Evolutionary conservation across 345 rosid genomes (phyloP).

Genomic region (Barbarea vulgaris): DNA sequence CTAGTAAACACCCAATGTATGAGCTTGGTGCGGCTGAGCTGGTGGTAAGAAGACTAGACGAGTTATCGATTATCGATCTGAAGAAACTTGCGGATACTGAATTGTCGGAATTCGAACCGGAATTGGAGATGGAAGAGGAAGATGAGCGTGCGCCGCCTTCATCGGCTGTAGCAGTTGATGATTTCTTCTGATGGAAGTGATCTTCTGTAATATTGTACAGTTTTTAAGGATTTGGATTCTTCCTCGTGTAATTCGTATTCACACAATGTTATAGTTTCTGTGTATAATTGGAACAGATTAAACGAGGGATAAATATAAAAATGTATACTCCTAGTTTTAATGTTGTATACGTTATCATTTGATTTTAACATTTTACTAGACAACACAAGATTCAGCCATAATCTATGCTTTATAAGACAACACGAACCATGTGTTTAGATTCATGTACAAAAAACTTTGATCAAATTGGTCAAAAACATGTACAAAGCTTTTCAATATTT

Average conservation of each 20-base stretch:
- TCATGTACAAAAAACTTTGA: neutral
- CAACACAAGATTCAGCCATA: neutral
- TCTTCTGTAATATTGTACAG: slow-evolving; percentile 55
- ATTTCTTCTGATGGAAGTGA: slow-evolving; percentile 62
- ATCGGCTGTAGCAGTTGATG: slow-evolving; percentile 58
- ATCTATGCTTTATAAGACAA: too few species aligned
- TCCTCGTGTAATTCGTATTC: slow-evolving; percentile 13
- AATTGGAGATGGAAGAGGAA: slow-evolving; percentile 73
- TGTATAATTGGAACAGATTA: slow-evolving; percentile 42
- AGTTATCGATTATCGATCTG: slow-evolving; percentile 87
- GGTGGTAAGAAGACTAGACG: slow-evolving; percentile 77
- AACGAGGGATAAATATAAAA: slow-evolving; percentile 13
- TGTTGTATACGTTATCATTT: neutral
- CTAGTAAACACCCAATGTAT: slow-evolving; percentile 87
- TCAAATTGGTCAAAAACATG: neutral
- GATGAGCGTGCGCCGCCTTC: slow-evolving; percentile 53
- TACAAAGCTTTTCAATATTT: neutral
- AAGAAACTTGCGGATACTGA: slow-evolving; percentile 89
- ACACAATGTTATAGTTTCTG: slow-evolving; percentile 30
- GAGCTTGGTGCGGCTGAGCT: slow-evolving; percentile 95
- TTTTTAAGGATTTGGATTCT: slow-evolving; percentile 30
- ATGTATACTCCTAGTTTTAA: slow-evolving; percentile 14
- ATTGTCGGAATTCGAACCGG: slow-evolving; percentile 64
- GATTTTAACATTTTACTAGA: neutral
- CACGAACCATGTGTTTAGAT: too few species aligned